Conservation (phyloP, 1,139 yeast genomes). For the Hemisphaericaspora xylanilytica region DNA sequence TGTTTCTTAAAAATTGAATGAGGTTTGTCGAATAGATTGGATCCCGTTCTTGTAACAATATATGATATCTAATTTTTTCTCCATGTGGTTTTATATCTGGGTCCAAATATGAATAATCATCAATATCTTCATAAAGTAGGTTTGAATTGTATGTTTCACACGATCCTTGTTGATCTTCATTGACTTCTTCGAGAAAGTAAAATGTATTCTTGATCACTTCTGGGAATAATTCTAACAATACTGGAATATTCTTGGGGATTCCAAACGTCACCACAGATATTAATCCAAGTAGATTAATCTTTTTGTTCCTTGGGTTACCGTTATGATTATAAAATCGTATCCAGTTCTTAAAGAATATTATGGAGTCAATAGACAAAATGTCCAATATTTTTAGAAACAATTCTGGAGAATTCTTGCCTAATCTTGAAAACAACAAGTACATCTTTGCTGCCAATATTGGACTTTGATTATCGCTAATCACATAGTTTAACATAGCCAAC, state of each 20-base stretch:
- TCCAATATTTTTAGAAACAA: slow-evolving; percentile 38
- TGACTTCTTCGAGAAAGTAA: slow-evolving; percentile 68
- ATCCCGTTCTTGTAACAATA: slow-evolving; percentile 46
- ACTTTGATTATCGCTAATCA: slow-evolving; percentile 45
- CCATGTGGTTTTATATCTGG: slow-evolving; percentile 51
- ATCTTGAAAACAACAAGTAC: slow-evolving; percentile 52
- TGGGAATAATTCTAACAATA: slow-evolving; percentile 17
- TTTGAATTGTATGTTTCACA: slow-evolving; percentile 63
- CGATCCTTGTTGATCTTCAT: slow-evolving; percentile 58
- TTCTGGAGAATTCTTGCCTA: slow-evolving; percentile 46
- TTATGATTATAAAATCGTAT: slow-evolving; percentile 42
- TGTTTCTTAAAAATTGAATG: slow-evolving; percentile 21
- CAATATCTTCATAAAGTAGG: slow-evolving; percentile 52
- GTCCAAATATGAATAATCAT: slow-evolving; percentile 48
- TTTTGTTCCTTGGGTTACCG: slow-evolving; percentile 68
- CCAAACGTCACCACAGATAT: slow-evolving; percentile 38
- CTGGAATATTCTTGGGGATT: slow-evolving; percentile 21
- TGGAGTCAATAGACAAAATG: slow-evolving; percentile 27
- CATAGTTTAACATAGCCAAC: slow-evolving; percentile 43
- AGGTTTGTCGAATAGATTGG: slow-evolving; percentile 59
- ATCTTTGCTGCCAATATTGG: slow-evolving; percentile 51
- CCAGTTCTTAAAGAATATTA: slow-evolving; percentile 33
- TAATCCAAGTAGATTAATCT: slow-evolving; percentile 60
- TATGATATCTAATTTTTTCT: slow-evolving; percentile 55
- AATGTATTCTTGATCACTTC: slow-evolving; percentile 54